Conservation (phyloP, 495 filamentous ascomycete genomes). For the Penicillium pancosmium region DNA sequence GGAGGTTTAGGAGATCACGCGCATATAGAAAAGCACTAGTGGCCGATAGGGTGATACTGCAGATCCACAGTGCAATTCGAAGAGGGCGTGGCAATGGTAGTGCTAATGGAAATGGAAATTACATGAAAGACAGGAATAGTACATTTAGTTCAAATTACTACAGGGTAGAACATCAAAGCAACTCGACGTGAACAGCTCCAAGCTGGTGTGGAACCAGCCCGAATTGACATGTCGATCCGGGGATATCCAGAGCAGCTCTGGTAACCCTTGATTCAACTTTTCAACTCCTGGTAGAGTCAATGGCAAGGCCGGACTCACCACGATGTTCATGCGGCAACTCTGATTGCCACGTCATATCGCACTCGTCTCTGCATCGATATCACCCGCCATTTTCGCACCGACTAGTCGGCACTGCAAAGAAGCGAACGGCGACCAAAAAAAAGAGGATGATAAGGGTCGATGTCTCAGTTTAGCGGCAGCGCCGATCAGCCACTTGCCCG, state of each 20-base stretch:
- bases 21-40: slow-evolving; percentile 12
- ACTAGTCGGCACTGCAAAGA: slow-evolving; percentile 12
- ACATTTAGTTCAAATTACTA: no score
- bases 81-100: not conserved
- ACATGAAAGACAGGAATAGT: not conserved
- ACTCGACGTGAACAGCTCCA: not conserved
- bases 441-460: slow-evolving; percentile 1
- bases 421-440: slow-evolving; percentile 1
- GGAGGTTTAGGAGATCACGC: slow-evolving; percentile 14
- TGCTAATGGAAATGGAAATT: not conserved
- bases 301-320: no score
- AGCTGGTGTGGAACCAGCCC: slow-evolving; percentile 2
- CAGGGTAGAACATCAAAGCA: not conserved
- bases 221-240: slow-evolving; percentile 23
- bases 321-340: not conserved
- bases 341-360: not conserved
- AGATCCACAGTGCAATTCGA: slow-evolving; percentile 2
- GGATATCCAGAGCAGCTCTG: slow-evolving; percentile 4
- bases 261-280: not conserved
- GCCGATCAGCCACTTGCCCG: slow-evolving; percentile 19
- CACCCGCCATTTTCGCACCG: slow-evolving; percentile 4
- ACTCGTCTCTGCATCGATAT: not conserved
- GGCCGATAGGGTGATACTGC: slow-evolving; percentile 8
- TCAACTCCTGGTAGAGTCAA: no score
- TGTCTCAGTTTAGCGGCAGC: slow-evolving; percentile 17